phyloP scores from a whole-genome alignment of 805 yeast genomes.

The Ogataea siamensis region DNA sequence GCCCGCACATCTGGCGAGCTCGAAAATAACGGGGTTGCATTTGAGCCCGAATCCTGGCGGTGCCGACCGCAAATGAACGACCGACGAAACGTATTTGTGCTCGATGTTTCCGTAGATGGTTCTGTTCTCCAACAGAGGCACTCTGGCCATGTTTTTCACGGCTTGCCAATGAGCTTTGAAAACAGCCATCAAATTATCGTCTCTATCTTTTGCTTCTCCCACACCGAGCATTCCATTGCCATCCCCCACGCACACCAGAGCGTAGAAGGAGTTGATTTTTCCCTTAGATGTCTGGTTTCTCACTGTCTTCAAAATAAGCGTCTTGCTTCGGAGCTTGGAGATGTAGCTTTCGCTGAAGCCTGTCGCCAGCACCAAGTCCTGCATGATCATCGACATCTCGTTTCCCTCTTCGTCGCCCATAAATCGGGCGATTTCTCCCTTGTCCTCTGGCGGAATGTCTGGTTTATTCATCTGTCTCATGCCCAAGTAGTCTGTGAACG shows the following conservation, averaged over 20 bases:
- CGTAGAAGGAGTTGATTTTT: conserved; percentile 77
- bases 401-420: conserved; percentile 23
- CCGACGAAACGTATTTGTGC: conserved; percentile 83
- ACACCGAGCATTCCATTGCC: conserved; percentile 90
- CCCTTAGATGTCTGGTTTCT: conserved; percentile 92
- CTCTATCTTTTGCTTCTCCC: conserved; percentile 91
- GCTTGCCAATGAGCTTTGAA: conserved; percentile 92
- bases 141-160: conserved; percentile 72
- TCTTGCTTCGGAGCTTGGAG: conserved; percentile 58
- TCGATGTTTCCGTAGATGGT: conserved; percentile 85
- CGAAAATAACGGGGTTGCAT: conserved; percentile 86
- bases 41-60: conserved; percentile 93
- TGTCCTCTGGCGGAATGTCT: conserved; percentile 23
- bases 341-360: conserved; percentile 66
- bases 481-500: conserved; percentile 20
- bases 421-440: conserved; percentile 24
- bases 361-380: conserved; percentile 52
- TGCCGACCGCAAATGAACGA: conserved; percentile 76
- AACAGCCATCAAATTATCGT: conserved; percentile 70
- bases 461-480: conserved; percentile 22
- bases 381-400: conserved; percentile 24
- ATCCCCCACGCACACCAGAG: conserved; percentile 89
- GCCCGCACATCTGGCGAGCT: conserved; percentile 90
- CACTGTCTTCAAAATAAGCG: conserved; percentile 73
- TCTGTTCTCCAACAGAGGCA: conserved; percentile 88